Conservation (phyloP, 2,329 filamentous ascomycete species). For the Colletotrichum zoysiae region DNA sequence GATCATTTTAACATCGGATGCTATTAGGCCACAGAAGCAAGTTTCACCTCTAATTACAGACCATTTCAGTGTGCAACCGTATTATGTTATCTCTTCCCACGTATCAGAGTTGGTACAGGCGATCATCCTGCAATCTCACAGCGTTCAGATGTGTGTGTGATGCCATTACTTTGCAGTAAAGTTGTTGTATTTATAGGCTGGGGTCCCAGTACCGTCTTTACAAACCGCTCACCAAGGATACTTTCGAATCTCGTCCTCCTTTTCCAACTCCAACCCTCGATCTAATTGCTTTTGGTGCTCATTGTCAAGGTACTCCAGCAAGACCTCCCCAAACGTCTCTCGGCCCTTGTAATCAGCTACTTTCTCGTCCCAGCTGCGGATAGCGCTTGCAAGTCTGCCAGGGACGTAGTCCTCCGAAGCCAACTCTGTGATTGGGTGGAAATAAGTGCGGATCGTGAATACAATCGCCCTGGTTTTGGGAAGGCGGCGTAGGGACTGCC, state of each 20-base stretch:
- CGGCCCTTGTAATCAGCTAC: slow-evolving; percentile 83
- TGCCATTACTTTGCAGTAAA: neutral
- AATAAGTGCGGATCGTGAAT: slow-evolving; percentile 87
- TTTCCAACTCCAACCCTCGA: slow-evolving; percentile 71
- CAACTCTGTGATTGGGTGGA: slow-evolving; percentile 77
- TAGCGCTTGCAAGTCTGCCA: slow-evolving; percentile 79
- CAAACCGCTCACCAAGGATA: slow-evolving; percentile 68
- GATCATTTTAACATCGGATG: slow-evolving; percentile 33
- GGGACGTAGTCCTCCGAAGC: slow-evolving; percentile 81
- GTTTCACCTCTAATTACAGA: no score
- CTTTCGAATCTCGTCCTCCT: slow-evolving; percentile 68
- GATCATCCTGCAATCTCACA: neutral
- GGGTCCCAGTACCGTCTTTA: neutral
- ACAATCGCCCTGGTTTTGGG: slow-evolving; percentile 70
- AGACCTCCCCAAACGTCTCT: slow-evolving; percentile 78
- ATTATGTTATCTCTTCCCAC: no score
- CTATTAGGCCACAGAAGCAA: neutral
- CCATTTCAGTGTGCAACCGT: neutral
- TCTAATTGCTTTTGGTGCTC: slow-evolving; percentile 81
- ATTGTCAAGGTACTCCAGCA: slow-evolving; percentile 81
- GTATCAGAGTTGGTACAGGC: neutral
- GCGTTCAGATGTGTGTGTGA: neutral
- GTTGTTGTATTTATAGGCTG: neutral
- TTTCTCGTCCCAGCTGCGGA: slow-evolving; percentile 85
- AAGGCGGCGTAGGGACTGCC: slow-evolving; percentile 76